A percentile compares a stretch with the other conserved stretches of the same genome.
phyloP scores from a whole-genome alignment of 1,284 basidiomycete genomes.

The Vanrija pseudolonga region DNA sequence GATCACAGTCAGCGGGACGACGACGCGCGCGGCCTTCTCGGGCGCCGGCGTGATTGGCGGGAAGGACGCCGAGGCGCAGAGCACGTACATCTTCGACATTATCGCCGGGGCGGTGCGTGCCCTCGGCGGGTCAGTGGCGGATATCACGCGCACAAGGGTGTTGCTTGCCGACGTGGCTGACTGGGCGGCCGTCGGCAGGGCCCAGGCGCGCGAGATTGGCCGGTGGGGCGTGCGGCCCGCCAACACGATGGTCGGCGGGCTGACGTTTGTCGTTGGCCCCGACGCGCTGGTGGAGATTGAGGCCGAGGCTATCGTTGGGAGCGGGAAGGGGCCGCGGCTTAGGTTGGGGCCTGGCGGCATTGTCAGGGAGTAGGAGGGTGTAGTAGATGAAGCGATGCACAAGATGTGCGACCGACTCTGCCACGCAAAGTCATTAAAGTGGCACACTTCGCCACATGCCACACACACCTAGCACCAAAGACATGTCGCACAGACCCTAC shows the following conservation, averaged over 20 bases:
- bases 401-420: too few relatives aligned
- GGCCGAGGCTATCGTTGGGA: slow-evolving; percentile 12
- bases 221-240: slow-evolving; percentile 11
- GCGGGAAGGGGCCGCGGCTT: neutral
- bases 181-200: slow-evolving; percentile 5
- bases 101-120: slow-evolving; percentile 8
- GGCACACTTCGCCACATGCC: too few relatives aligned
- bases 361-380: too few relatives aligned
- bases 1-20: slow-evolving; percentile 10
- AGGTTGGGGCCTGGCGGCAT: too few relatives aligned
- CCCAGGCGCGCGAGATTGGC: slow-evolving; percentile 13
- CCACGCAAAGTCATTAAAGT: too few relatives aligned
- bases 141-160: slow-evolving; percentile 16
- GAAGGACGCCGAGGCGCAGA: slow-evolving; percentile 8
- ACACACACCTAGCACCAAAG: too few relatives aligned
- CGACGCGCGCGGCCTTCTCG: slow-evolving; percentile 4
- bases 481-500: too few relatives aligned
- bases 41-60: slow-evolving; percentile 7
- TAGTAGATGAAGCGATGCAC: too few relatives aligned
- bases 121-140: slow-evolving; percentile 11
- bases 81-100: slow-evolving; percentile 19
- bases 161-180: slow-evolving; percentile 11
- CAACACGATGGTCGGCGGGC: slow-evolving; percentile 19
- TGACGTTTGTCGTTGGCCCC: slow-evolving; percentile 5
- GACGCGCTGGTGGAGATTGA: slow-evolving; percentile 20